Base-by-base conservation (phyloP, 495 filamentous ascomycete genomes). In the Neurospora tetrasperma region DNA sequence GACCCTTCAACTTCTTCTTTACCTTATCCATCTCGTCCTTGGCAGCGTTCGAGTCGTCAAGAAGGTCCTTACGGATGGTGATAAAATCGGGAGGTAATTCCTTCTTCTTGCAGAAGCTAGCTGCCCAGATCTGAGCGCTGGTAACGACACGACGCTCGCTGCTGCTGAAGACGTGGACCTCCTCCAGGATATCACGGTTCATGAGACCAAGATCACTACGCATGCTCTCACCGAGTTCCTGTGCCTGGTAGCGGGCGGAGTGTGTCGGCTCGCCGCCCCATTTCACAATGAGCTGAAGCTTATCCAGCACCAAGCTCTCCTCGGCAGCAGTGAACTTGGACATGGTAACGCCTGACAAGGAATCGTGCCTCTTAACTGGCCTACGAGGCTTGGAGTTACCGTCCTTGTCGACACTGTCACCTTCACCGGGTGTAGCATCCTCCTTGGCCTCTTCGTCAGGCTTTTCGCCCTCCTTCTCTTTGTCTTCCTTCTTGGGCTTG, bases 1-100 rank as follows among this genome's bases (percentile, higher is more conserved):
- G 85, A 3, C 91, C 88, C 83, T 99, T 99, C 6, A 99, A 85
- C 88, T 96, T 97, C 87, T 98, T 98, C 86, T 99, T 99, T 68
- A 99, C 96, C 80, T 96, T 97, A 82, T 99, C 96, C 94, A 98
- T 99, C 76, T 96, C 94, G 82, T 98, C 96, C 80, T 99, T 99
- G 71, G 96, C 96, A n/a, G 96, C 96, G 82, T 99, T 99, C 2
- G 94, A 97, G 78, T 99, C 96, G 80, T 99, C 96, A 8, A 99
- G 85, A 3, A 99, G 86, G 80, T 98, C 94, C 80, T 99, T 99
- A 59, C 96, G 89, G 72, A 98, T 88, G 69, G 90, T 90, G 75
- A 98, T 94, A 71, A 90, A 92, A 71, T 96, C 91, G 54, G 92
- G 88, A 0, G 92, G 89, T 18, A 97, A 82, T 59, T 97, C 91